Conservation (phyloP, 2,329 filamentous ascomycete genomes). For the Bretziella fagacearum region DNA sequence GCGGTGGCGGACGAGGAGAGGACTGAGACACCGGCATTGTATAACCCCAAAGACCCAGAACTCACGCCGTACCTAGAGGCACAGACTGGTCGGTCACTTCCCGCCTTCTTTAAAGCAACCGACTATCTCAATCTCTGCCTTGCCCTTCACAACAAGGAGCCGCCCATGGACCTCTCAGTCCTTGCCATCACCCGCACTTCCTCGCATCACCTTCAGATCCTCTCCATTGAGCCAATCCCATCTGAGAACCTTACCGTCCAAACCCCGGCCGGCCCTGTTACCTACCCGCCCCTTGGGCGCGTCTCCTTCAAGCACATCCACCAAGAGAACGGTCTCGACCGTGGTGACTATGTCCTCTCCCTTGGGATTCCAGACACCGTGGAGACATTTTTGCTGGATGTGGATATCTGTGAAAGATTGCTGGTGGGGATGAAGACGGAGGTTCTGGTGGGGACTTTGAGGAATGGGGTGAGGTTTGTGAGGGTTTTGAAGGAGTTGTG, state of each 20-base stretch:
- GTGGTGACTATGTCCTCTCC: slow-evolving; percentile 15
- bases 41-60: background rate
- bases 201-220: background rate
- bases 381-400: slow-evolving; percentile 50
- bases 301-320: slow-evolving; percentile 20
- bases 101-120: background rate
- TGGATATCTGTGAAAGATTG: slow-evolving; percentile 33
- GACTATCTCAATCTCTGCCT: slow-evolving; percentile 7
- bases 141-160: background rate
- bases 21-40: background rate
- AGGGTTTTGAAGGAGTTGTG: slow-evolving; percentile 38
- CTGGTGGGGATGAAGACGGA: slow-evolving; percentile 48
- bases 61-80: background rate
- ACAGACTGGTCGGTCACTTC: background rate
- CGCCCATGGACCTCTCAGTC: background rate
- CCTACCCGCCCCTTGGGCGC: slow-evolving; percentile 2
- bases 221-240: slow-evolving; percentile 6
- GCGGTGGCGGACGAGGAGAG: background rate
- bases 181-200: background rate
- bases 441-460: slow-evolving; percentile 37
- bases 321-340: slow-evolving; percentile 33
- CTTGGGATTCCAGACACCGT: background rate
- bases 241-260: background rate
- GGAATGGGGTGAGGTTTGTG: slow-evolving; percentile 48
- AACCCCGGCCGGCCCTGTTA: background rate